Evolutionary conservation across 2,329 filamentous ascomycete species (phyloP), one percentile per base, ranked within the genome.

Genomic region (Penicillium sp.): DNA sequence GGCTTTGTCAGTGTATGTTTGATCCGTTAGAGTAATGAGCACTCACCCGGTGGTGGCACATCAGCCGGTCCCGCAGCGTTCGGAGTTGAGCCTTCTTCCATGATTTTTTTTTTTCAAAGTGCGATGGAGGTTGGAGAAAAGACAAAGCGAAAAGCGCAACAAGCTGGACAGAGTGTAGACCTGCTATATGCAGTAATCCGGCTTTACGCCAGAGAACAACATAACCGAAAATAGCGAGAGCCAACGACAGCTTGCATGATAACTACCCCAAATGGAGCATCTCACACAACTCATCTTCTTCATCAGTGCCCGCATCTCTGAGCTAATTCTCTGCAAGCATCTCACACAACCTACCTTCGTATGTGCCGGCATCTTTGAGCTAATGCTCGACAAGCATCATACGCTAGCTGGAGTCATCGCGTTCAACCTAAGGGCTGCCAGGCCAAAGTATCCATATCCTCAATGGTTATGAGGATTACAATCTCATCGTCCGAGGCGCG

Each of bases 271-370:
- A 6, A 9, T 27, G 7, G 18, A 44, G 16, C 34, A 49, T 36
- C 31, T 25, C 25, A 22, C 14, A 22, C 3, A 22, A 22, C 66
- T 58, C 53, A 73, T 72, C 70, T 54, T 55, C 38, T 50, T 65
- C 59, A 41, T 54, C 66, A 27, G 75, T 66, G 1, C 72, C 72
- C 10, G 65, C 66, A 19, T 70, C 60, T 39, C 73, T 56, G 62
- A 80, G 70, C 79, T 79, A 81, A 39, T 70, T 62, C 10, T 60
- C 64, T 0, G 68, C 79, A 8, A 81, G 60, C 43, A 75, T 75
- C 25, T 72, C 67, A n/a, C n/a, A n/a, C n/a, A n/a, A n/a, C n/a
- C n/a, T n/a, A n/a, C n/a, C n/a, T n/a, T n/a, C n/a, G n/a, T n/a
- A n/a, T n/a, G n/a, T n/a, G n/a, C n/a, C n/a, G n/a, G n/a, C n/a